A percentile compares a stretch with the other conserved stretches of the same genome.
phyloP scores from a whole-genome alignment of 257 asterid genomes.

The Pogostemon cablin region DNA sequence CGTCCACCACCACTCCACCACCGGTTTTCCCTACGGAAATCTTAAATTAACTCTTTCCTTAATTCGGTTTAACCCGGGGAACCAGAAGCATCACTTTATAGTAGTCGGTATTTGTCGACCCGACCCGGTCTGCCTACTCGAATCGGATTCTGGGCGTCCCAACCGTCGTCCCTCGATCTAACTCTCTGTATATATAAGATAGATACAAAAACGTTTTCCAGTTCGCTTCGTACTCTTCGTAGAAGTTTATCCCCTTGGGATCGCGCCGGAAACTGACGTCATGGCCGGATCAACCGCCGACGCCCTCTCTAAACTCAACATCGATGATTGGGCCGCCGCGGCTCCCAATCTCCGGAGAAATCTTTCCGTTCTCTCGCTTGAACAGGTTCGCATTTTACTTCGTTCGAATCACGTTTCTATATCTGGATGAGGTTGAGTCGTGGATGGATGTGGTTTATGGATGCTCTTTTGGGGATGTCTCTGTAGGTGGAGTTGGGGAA shows the following conservation, averaged over 20 bases:
- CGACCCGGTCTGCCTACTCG: not conserved
- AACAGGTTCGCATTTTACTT: conserved; percentile 47
- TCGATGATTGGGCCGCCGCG: conserved; percentile 51
- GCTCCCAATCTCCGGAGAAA: conserved; percentile 70
- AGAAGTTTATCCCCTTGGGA: conserved; percentile 24
- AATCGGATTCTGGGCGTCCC: conserved; percentile 19
- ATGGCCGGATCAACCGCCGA: conserved; percentile 57
- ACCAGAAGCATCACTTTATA: not conserved
- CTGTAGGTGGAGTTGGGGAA: conserved; percentile 82
- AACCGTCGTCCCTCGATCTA: conserved; percentile 10
- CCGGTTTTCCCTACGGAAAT: not conserved
- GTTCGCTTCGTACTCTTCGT: conserved; percentile 19
- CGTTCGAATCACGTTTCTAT: not conserved
- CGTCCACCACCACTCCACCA: not conserved
- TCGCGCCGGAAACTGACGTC: conserved; percentile 35
- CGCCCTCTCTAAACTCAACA: conserved; percentile 47
- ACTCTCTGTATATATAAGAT: not conserved
- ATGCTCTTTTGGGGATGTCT: conserved; percentile 23
- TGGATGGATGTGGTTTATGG: conserved; percentile 20
- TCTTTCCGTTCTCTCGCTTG: conserved; percentile 60
- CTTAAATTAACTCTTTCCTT: no score
- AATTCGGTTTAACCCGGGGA: not conserved
- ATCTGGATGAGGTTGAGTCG: conserved; percentile 1
- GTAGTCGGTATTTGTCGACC: not conserved
- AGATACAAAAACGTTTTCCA: not conserved